Base-by-base conservation (phyloP, 495 filamentous ascomycete genomes). In the Talaromyces stipitatus region DNA sequence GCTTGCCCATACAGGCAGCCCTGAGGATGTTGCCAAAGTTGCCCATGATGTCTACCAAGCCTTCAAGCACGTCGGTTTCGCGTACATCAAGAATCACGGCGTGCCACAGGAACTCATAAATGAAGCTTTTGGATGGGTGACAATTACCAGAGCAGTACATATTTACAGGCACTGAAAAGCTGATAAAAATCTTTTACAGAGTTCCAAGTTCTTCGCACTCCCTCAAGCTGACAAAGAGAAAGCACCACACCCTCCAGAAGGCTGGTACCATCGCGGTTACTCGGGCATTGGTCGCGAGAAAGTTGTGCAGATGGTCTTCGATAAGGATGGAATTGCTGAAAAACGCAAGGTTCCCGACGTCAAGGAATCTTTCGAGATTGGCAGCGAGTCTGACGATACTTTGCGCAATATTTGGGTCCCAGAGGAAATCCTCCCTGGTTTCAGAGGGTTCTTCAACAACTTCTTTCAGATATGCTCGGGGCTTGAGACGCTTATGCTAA, bases 331-430 rank as follows among this genome's bases (percentile, higher is more conserved):
- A 8, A 55, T 26, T 33, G 23, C 24, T 3, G 45, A 58, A 12
- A 50, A 57, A 54, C 54, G 59, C 4, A 50, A 52, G 24, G 48
- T 50, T 4, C 47, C 59, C 2, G 54, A 61, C 32, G 46, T 57
- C 4, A 61, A 61, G 78, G 85, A 88, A 72, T 81, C 77, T 52
- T 83, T 81, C 62, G 85, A 88, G 57, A 77, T 79, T 38, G 85
- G 83, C 3, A 80, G 78, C 33, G 67, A 78, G 51, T 61, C 70
- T 1, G 75, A 78, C 52, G 29, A 56, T 24, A 38, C 61, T 28
- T 70, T 84, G 69, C 74, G 72, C 28, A 88, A 87, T 59, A 72
- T 84, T 54, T 87, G 84, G 84, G 61, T 81, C 1, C 76, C 78
- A 1, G 75, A 84, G 30, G 63, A 72, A 4, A 67, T 72, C 2